A percentile compares a stretch with the other conserved stretches of the same genome.
Evolutionary conservation across 148 eudicot species (phyloP).

Genomic region (Mesembryanthemum crystallinum): DNA sequence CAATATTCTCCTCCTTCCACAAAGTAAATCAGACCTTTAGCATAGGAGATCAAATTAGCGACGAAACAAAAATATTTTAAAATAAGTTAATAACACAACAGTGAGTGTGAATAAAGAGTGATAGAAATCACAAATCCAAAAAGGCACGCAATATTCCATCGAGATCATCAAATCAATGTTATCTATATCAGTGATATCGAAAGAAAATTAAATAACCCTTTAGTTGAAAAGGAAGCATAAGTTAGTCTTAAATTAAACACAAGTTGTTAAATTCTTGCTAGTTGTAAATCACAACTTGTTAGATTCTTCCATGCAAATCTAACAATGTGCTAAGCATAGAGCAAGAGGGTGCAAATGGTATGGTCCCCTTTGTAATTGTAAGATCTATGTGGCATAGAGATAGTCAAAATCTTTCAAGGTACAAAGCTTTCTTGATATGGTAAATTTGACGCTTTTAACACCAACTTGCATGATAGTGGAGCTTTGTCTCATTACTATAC

Average conservation of each 20-base stretch:
- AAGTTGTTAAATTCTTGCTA: constrained; percentile 18
- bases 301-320: constrained; percentile 11
- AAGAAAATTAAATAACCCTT: neutral
- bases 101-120: neutral
- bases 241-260: neutral
- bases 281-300: constrained; percentile 19
- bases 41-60: neutral
- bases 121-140: neutral
- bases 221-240: neutral
- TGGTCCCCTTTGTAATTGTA: constrained; percentile 13
- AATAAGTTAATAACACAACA: neutral
- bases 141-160: constrained; percentile 8
- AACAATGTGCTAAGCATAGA: constrained; percentile 9
- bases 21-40: neutral
- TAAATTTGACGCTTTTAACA: constrained; percentile 23
- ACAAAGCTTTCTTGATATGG: constrained; percentile 26
- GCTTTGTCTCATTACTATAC: constrained; percentile 14
- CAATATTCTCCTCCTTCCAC: neutral
- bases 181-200: neutral
- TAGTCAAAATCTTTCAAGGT: constrained; percentile 28
- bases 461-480: constrained; percentile 38
- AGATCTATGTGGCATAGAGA: constrained; percentile 32
- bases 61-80: neutral
- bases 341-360: constrained; percentile 8
- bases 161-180: neutral